These are phyloP conservation scores for Furcasterigmium sp. DNA, from an alignment of 2,329 filamentous ascomycete species.

Conservation along the genomic window DNA sequence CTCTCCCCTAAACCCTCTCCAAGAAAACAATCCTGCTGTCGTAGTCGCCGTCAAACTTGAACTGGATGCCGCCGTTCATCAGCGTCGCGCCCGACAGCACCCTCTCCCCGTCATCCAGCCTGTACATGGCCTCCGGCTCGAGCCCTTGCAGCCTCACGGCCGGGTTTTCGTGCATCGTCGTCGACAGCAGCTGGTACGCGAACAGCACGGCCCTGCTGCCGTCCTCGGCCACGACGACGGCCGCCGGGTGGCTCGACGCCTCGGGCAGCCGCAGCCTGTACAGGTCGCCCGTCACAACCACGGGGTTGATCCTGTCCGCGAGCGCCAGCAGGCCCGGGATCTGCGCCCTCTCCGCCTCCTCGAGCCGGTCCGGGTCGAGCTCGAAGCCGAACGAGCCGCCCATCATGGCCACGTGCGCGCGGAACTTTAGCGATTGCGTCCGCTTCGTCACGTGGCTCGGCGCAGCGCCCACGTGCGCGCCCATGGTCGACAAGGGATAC, in stretches of 20 bases:
- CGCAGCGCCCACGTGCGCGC: conserved; percentile 57
- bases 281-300: conserved; percentile 53
- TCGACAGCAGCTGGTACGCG: conserved; percentile 51
- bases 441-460: conserved; percentile 54
- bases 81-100: conserved; percentile 53
- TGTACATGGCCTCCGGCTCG: conserved; percentile 48
- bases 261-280: conserved; percentile 55
- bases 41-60: conserved; percentile 46
- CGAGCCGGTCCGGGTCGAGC: conserved; percentile 49
- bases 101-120: conserved; percentile 38
- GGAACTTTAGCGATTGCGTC: conserved; percentile 51
- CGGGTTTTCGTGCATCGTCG: conserved; percentile 47
- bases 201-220: conserved; percentile 47
- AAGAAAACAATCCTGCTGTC: conserved; percentile 53
- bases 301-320: conserved; percentile 52
- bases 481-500: conserved; percentile 60
- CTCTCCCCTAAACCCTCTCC: conserved; percentile 31
- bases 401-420: conserved; percentile 64
- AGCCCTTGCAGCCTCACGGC: conserved; percentile 51
- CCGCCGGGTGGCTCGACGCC: conserved; percentile 57
- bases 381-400: conserved; percentile 63
- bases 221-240: conserved; percentile 51
- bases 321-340: conserved; percentile 50
- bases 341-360: conserved; percentile 41
- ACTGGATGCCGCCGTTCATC: conserved; percentile 57